Conservation (phyloP, 176 grass and related monocot genomes). For the Cenchrus purpureus region DNA sequence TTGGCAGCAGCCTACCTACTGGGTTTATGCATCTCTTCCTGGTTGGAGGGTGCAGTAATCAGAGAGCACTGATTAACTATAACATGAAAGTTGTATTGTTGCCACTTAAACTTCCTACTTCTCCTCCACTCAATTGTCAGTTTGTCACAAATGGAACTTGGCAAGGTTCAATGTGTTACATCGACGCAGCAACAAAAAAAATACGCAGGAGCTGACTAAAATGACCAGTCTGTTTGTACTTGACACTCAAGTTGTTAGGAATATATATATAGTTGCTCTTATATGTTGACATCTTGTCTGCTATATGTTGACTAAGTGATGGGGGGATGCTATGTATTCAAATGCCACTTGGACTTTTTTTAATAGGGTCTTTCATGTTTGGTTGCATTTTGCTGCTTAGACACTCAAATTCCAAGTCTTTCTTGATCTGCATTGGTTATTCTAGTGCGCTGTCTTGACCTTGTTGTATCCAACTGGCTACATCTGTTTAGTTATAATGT, state of each 20-base stretch:
- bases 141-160: background rate
- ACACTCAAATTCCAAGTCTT: background rate
- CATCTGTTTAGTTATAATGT: background rate
- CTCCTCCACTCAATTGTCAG: background rate
- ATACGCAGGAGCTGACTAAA: background rate
- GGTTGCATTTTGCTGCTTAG: slow-evolving; percentile 9
- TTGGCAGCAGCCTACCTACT: background rate
- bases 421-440: background rate
- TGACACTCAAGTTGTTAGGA: background rate
- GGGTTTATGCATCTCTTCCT: background rate
- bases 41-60: background rate
- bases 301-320: slow-evolving; percentile 1
- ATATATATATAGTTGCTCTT: slow-evolving; percentile 3
- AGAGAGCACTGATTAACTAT: background rate
- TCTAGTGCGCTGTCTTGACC: background rate
- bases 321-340: background rate
- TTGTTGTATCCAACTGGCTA: background rate
- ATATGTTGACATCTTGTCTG: background rate
- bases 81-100: background rate
- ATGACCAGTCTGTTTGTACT: background rate
- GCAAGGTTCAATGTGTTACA: background rate
- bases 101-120: background rate
- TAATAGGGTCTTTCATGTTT: background rate
- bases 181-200: background rate
- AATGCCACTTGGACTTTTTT: slow-evolving; percentile 1